Percentiles rank a stretch among this genome's conserved stretches.
phyloP scores from a whole-genome alignment of 2,329 filamentous ascomycete genomes.

The Exophiala oligosperma region DNA sequence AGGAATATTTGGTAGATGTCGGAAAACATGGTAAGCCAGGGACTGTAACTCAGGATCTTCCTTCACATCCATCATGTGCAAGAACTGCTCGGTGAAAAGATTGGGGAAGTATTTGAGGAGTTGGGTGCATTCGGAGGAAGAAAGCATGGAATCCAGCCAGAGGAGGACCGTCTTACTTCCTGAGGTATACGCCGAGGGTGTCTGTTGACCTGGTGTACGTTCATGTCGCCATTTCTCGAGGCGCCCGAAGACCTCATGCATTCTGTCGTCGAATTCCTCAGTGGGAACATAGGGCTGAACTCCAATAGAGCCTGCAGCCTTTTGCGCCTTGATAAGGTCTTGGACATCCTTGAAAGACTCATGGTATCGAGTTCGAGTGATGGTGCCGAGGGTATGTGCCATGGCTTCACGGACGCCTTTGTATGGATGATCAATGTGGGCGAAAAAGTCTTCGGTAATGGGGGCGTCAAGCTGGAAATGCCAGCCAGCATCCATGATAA shows the following conservation, averaged over 20 bases:
- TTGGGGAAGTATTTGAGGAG: slow-evolving; percentile 88
- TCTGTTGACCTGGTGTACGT: slow-evolving; percentile 83
- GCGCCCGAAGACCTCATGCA: slow-evolving; percentile 73
- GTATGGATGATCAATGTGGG: slow-evolving; percentile 94
- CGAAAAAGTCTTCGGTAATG: slow-evolving; percentile 83
- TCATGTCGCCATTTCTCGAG: slow-evolving; percentile 87
- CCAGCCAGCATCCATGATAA: slow-evolving; percentile 87
- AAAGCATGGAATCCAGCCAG: slow-evolving; percentile 90
- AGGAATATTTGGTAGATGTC: slow-evolving; percentile 92
- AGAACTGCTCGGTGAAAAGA: slow-evolving; percentile 83
- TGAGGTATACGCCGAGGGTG: slow-evolving; percentile 89
- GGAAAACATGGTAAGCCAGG: slow-evolving; percentile 93
- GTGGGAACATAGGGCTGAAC: slow-evolving; percentile 78
- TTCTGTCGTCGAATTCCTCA: slow-evolving; percentile 69
- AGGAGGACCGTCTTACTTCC: slow-evolving; percentile 93
- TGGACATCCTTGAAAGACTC: slow-evolving; percentile 85
- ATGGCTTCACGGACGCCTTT: slow-evolving; percentile 96
- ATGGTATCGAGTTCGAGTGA: slow-evolving; percentile 89
- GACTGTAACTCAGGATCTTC: slow-evolving; percentile 95
- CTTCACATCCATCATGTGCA: slow-evolving; percentile 99
- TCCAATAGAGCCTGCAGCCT: slow-evolving; percentile 76
- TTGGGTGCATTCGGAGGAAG: slow-evolving; percentile 88
- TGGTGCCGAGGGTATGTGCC: slow-evolving; percentile 81
- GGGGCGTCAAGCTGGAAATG: slow-evolving; percentile 90
- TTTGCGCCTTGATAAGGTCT: slow-evolving; percentile 75